Conservation (phyloP, 129 eudicot genomes). For the Smallanthus sonchifolius region DNA sequence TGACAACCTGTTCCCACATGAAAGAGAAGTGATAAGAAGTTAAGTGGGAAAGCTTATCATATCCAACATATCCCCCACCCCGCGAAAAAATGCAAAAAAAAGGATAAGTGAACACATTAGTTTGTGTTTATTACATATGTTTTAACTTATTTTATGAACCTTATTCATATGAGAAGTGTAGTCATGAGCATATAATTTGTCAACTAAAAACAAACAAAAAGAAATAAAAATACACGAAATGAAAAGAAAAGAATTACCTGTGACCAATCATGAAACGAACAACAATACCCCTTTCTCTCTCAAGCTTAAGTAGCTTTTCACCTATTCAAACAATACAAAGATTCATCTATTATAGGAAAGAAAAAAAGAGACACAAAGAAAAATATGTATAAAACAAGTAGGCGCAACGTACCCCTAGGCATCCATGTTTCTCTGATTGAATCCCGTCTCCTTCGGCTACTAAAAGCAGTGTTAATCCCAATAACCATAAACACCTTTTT, state of each 20-base stretch:
- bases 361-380: background rate
- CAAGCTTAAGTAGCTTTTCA: conserved; percentile 59
- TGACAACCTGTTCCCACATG: background rate
- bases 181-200: background rate
- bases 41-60: background rate
- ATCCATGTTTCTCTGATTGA: conserved; percentile 94
- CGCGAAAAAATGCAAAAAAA: background rate
- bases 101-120: background rate
- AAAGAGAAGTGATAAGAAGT: background rate
- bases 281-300: conserved; percentile 66
- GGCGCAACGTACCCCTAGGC: conserved; percentile 75
- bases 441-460: conserved; percentile 92
- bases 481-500: conserved; percentile 92
- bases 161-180: background rate
- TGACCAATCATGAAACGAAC: conserved; percentile 78
- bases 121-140: background rate
- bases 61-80: background rate
- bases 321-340: conserved; percentile 33
- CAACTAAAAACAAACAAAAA: background rate
- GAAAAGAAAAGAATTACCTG: conserved; percentile 31
- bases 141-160: background rate
- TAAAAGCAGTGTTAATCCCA: conserved; percentile 94
- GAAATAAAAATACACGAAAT: background rate
- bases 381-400: background rate
- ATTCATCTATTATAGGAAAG: background rate